These are phyloP conservation scores for Aspergillus glaucus DNA, from an alignment of 2,329 filamentous ascomycete genomes.

Conservation along the genomic window DNA sequence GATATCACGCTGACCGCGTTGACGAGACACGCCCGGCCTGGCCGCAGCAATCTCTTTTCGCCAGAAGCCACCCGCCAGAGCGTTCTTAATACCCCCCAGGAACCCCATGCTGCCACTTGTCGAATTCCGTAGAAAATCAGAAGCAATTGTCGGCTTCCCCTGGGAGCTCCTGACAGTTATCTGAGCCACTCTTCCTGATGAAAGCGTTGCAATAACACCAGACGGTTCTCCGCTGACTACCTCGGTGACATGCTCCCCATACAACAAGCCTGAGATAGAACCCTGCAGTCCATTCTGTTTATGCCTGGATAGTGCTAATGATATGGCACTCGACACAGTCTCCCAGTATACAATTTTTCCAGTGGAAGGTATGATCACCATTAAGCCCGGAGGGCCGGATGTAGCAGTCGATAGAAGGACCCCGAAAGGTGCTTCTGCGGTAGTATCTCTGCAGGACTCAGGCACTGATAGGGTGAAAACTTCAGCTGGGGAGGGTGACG, in stretches of 20 bases:
- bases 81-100: constrained; percentile 73
- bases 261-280: constrained; percentile 64
- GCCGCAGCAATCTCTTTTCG: constrained; percentile 77
- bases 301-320: constrained; percentile 74
- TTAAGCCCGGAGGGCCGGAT: constrained; percentile 74
- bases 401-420: constrained; percentile 74
- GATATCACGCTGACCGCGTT: constrained; percentile 77
- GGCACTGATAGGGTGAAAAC: constrained; percentile 76
- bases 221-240: constrained; percentile 79
- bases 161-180: constrained; percentile 79
- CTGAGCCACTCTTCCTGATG: constrained; percentile 78
- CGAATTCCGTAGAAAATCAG: constrained; percentile 65
- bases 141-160: constrained; percentile 72
- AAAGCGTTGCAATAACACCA: constrained; percentile 79
- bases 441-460: constrained; percentile 58
- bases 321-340: constrained; percentile 81
- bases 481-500: constrained; percentile 43
- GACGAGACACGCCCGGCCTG: constrained; percentile 62
- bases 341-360: constrained; percentile 94
- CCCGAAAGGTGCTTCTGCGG: constrained; percentile 72
- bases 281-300: constrained; percentile 75
- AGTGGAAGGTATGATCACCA: constrained; percentile 75
- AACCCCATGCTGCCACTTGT: constrained; percentile 58
- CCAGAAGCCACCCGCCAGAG: constrained; percentile 62
- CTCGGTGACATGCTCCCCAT: constrained; percentile 69